A percentile compares a stretch with the other conserved stretches of the same genome.
phyloP scores from a whole-genome alignment of 345 rosid species.

The Eucalyptus virginea region DNA sequence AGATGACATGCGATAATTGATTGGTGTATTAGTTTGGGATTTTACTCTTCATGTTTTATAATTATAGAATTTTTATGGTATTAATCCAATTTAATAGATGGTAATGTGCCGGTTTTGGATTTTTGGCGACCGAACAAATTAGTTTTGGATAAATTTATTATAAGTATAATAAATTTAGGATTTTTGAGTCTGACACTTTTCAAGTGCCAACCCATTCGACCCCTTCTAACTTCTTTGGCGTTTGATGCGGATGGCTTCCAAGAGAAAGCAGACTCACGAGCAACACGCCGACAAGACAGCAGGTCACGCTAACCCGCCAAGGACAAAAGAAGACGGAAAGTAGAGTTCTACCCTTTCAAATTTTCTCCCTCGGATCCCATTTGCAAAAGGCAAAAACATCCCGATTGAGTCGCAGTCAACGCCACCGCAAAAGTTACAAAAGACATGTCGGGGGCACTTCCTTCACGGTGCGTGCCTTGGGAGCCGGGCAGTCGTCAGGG shows the following conservation, averaged over 20 bases:
- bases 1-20: rapidly evolving
- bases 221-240: not conserved
- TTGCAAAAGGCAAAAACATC: too few species aligned
- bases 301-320: not conserved
- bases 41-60: too few species aligned
- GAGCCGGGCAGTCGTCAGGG: not conserved
- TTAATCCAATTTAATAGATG: too few species aligned
- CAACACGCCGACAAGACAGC: not conserved
- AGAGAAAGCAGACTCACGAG: not conserved
- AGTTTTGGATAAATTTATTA: too few species aligned
- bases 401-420: not conserved
- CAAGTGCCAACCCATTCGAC: not conserved
- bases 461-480: not conserved
- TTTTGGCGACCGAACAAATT: rapidly evolving
- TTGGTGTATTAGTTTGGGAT: rapidly evolving
- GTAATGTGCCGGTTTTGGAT: rapidly evolving
- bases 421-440: too few species aligned
- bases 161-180: rapidly evolving
- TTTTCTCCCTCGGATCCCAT: not conserved
- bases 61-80: too few species aligned
- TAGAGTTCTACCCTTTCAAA: too few species aligned
- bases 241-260: not conserved
- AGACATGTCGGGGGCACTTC: not conserved
- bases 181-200: rapidly evolving
- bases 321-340: not conserved